These are phyloP conservation scores for Vitis rotundifolia DNA, from an alignment of 164 flowering plant species.

Conservation along the genomic window DNA sequence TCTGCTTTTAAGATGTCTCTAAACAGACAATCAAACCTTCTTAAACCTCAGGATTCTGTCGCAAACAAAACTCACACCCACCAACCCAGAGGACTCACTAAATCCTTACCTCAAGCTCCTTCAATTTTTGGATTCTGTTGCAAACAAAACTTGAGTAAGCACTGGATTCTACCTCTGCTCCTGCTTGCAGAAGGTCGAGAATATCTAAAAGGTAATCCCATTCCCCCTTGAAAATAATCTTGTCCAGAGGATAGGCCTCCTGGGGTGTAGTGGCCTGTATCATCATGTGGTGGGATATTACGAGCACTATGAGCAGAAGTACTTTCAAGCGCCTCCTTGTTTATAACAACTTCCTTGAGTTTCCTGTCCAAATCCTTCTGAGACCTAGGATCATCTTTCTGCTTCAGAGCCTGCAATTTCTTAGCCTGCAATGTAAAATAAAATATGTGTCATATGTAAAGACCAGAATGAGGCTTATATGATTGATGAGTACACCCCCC, in stretches of 20 bases:
- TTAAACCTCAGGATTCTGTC: no score
- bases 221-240: constrained; percentile 70
- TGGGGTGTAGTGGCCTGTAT: constrained; percentile 61
- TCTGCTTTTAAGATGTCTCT: no score
- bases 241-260: constrained; percentile 74
- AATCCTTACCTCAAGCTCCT: constrained; percentile 48
- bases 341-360: constrained; percentile 29
- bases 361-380: constrained; percentile 30
- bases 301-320: constrained; percentile 27
- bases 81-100: background rate
- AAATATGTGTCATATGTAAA: background rate
- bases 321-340: constrained; percentile 52
- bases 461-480: no score
- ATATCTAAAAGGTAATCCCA: constrained; percentile 64
- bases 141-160: constrained; percentile 66
- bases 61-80: background rate
- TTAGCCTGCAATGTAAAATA: constrained; percentile 41
- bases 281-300: constrained; percentile 69
- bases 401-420: constrained; percentile 28
- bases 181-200: constrained; percentile 31
- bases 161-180: constrained; percentile 19
- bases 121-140: constrained; percentile 51
- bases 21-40: no score
- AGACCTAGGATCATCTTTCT: constrained; percentile 37
- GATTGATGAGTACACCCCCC: no score